Evolutionary conservation across 192 early-diverging fungal species (phyloP).

Genomic region (Lunasporangiospora selenospora): DNA sequence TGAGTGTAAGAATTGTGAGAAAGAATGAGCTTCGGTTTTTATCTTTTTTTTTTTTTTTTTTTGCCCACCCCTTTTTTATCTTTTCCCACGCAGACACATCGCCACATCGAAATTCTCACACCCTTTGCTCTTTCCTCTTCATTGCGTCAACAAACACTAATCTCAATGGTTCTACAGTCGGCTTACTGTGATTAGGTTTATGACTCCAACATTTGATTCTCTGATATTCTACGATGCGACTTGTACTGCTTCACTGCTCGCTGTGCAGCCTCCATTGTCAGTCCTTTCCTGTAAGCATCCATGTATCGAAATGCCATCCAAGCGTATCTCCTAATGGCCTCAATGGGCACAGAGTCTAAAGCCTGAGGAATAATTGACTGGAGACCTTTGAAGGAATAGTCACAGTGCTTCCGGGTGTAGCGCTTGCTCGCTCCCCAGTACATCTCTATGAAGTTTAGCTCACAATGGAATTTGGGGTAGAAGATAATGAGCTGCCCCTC

Average conservation of each 20-base stretch:
- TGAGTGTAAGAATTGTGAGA: too few species aligned
- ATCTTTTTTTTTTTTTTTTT: too few species aligned
- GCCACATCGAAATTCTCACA: too few species aligned
- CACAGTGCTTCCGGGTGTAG: slow-evolving; percentile 9
- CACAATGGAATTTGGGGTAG: slow-evolving; percentile 42
- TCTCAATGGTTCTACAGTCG: too few species aligned
- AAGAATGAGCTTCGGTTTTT: too few species aligned
- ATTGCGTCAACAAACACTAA: too few species aligned
- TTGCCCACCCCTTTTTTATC: too few species aligned
- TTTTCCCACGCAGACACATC: too few species aligned
- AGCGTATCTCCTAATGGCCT: slow-evolving; percentile 15
- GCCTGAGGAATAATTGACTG: slow-evolving; percentile 13
- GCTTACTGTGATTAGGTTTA: too few species aligned
- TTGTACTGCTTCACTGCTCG: slow-evolving; percentile 21
- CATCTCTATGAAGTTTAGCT: slow-evolving; percentile 42
- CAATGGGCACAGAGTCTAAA: slow-evolving; percentile 18
- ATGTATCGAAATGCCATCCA: slow-evolving; percentile 23
- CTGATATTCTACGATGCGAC: slow-evolving; percentile 16
- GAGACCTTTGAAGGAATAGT: slow-evolving; percentile 23
- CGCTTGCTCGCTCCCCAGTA: slow-evolving; percentile 26
- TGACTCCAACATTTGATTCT: too few species aligned
- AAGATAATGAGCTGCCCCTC: slow-evolving; percentile 14
- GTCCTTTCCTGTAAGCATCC: slow-evolving; percentile 18
- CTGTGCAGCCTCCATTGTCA: slow-evolving; percentile 15
- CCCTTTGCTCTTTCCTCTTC: too few species aligned